Evolutionary conservation across 495 filamentous ascomycete genomes (phyloP).

Genomic region (Amphirosellinia nigrospora): DNA sequence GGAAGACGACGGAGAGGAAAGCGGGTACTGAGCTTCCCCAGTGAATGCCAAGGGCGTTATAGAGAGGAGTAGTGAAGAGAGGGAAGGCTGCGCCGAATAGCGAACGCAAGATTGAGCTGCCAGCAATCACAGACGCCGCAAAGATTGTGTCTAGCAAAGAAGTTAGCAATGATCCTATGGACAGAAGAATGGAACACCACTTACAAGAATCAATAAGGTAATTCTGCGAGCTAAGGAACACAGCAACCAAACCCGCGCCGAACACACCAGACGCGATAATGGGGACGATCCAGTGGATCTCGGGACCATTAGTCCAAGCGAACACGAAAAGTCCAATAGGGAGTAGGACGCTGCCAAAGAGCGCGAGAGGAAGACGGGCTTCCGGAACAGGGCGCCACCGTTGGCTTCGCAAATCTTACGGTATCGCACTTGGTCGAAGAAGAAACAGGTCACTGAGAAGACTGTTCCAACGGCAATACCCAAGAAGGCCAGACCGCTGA

Average conservation of each 20-base stretch:
- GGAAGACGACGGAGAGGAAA: slow-evolving; percentile 75
- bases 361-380: slow-evolving; percentile 71
- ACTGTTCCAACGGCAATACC: slow-evolving; percentile 73
- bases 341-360: slow-evolving; percentile 70
- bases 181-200: neutral
- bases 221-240: slow-evolving; percentile 70
- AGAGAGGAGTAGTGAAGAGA: slow-evolving; percentile 82
- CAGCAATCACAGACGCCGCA: slow-evolving; percentile 72
- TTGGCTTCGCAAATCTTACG: slow-evolving; percentile 55
- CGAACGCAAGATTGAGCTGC: slow-evolving; percentile 63
- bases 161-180: neutral
- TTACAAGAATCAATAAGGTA: slow-evolving; percentile 69
- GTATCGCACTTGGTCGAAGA: slow-evolving; percentile 65
- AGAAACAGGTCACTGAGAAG: slow-evolving; percentile 64
- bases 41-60: slow-evolving; percentile 74
- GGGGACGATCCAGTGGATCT: slow-evolving; percentile 69
- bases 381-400: slow-evolving; percentile 66
- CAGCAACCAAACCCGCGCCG: slow-evolving; percentile 74
- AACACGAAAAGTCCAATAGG: slow-evolving; percentile 75
- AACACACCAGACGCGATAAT: slow-evolving; percentile 72
- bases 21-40: slow-evolving; percentile 82
- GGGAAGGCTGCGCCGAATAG: slow-evolving; percentile 84
- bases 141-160: slow-evolving; percentile 62
- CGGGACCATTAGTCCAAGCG: slow-evolving; percentile 70
- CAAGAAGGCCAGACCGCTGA: slow-evolving; percentile 72